Evolutionary conservation across 2,329 filamentous ascomycete genomes (phyloP).

Genomic region (Penicillium sp.): DNA sequence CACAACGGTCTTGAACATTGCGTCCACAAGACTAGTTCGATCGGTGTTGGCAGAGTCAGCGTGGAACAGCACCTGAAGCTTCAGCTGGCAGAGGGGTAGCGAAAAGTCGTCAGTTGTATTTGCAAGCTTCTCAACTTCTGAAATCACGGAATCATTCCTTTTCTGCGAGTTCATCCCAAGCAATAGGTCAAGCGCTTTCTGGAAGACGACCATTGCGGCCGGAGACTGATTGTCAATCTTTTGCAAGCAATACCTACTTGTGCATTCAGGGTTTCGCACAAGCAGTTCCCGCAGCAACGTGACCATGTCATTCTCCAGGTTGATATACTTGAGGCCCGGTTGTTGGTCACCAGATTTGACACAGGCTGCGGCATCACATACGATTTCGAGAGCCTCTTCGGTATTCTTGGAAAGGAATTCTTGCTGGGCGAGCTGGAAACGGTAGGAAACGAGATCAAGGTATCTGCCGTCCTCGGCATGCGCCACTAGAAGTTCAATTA

Average conservation of each 20-base stretch:
- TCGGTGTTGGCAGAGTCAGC: constrained; percentile 30
- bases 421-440: constrained; percentile 42
- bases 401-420: constrained; percentile 41
- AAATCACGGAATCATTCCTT: constrained; percentile 23
- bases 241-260: constrained; percentile 32
- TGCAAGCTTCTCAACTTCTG: constrained; percentile 39
- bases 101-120: constrained; percentile 45
- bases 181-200: constrained; percentile 36
- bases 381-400: constrained; percentile 35
- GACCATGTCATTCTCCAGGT: constrained; percentile 28
- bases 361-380: constrained; percentile 34
- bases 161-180: constrained; percentile 29
- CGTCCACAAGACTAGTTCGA: constrained; percentile 38
- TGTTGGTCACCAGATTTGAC: constrained; percentile 15
- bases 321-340: constrained; percentile 4
- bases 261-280: constrained; percentile 33
- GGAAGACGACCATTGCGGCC: constrained; percentile 29
- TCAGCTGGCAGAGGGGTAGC: constrained; percentile 45
- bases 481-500: constrained; percentile 36
- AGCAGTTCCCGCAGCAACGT: constrained; percentile 37
- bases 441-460: constrained; percentile 43
- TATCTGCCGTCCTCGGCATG: constrained; percentile 15
- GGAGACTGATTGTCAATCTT: constrained; percentile 32
- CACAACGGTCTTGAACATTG: constrained; percentile 44
- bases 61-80: constrained; percentile 44